These are phyloP conservation scores for Tylopilus intermedius DNA, from an alignment of 768 basidiomycete genomes.

Conservation along the genomic window DNA sequence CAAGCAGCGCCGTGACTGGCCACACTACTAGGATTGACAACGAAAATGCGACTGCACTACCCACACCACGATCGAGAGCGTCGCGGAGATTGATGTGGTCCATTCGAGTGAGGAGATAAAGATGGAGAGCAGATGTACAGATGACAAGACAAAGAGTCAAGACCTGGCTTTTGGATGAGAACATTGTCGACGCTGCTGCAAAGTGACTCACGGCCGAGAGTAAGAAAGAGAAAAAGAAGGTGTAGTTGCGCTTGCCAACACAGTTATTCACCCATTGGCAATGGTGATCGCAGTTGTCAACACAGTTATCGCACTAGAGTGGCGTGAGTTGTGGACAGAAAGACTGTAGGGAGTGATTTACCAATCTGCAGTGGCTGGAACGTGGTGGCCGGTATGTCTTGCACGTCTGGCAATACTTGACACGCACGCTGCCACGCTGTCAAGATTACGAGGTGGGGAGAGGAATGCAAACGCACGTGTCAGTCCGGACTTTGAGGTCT, in stretches of 20 bases:
- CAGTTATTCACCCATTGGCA: slow-evolving; percentile 94
- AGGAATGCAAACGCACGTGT: slow-evolving; percentile 51
- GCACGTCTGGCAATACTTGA: slow-evolving; percentile 94
- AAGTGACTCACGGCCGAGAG: slow-evolving; percentile 57
- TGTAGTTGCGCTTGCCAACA: slow-evolving; percentile 91
- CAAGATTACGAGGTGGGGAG: background rate
- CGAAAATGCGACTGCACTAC: slow-evolving; percentile 77
- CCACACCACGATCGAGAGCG: slow-evolving; percentile 50
- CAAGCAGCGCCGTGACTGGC: slow-evolving; percentile 74
- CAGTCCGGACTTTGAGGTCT: slow-evolving; percentile 73
- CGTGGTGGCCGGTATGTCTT: slow-evolving; percentile 88
- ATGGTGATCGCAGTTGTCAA: slow-evolving; percentile 92
- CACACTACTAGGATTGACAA: slow-evolving; percentile 71
- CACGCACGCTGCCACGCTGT: slow-evolving; percentile 57
- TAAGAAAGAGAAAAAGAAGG: slow-evolving; percentile 86
- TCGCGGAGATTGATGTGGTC: slow-evolving; percentile 46
- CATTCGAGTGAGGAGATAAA: slow-evolving; percentile 59
- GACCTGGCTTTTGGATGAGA: slow-evolving; percentile 42
- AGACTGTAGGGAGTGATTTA: slow-evolving; percentile 26
- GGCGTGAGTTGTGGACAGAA: slow-evolving; percentile 1
- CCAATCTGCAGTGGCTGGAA: slow-evolving; percentile 94
- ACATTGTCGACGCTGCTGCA: background rate
- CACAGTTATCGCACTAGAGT: slow-evolving; percentile 89
- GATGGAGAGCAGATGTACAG: slow-evolving; percentile 77
- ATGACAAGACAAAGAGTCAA: slow-evolving; percentile 71